Evolutionary conservation across 2,329 filamentous ascomycete species (phyloP), one percentile per base, ranked within the genome.

Genomic region (Ophiostoma quercus): DNA sequence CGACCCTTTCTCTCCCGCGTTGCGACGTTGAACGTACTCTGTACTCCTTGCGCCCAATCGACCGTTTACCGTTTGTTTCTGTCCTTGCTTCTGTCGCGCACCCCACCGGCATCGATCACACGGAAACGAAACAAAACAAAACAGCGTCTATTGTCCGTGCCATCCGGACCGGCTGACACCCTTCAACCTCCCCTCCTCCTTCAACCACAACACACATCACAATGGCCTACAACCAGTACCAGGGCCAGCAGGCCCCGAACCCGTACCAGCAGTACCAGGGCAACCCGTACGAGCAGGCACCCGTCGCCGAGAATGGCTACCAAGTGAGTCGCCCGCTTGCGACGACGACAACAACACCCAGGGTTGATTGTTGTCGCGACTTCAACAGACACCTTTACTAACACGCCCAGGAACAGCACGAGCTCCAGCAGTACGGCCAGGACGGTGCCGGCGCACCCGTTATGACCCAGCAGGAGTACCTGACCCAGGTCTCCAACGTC

Each of bases 391-490:
- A 3, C 47, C 47, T 5, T n/a, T 22, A 60, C n/a, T 62, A 62
- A 62, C 14, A 34, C 32, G 32, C 19, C 11, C 77, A 81, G 75
- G 78, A 82, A 69, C 80, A 82, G 75, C 85, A 85, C 75, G 86
- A 86, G 79, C 77, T 88, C 80, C 84, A 85, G 73, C 80, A 71
- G 32, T 75, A 75, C 67, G 73, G 73, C 39, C 72, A 74, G 71
- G 66, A 71, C 66, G 69, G 71, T 65, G 47, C 70, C 37, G 73
- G 71, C n/a, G 68, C 73, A 67, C 73, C 75, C 16, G 78, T 83
- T 69, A 81, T 92, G 75, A 84, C 84, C 69, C 87, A 89, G 77
- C 82, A 85, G 73, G 89, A 91, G 73, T 92, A 91, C 80, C 84
- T 92, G 73, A 78, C 82, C 75, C 88, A 88, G 78, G 87, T 92